Evolutionary conservation across 441 rosid species (phyloP).

Genomic region (Euphorbia schlechtendalii): DNA sequence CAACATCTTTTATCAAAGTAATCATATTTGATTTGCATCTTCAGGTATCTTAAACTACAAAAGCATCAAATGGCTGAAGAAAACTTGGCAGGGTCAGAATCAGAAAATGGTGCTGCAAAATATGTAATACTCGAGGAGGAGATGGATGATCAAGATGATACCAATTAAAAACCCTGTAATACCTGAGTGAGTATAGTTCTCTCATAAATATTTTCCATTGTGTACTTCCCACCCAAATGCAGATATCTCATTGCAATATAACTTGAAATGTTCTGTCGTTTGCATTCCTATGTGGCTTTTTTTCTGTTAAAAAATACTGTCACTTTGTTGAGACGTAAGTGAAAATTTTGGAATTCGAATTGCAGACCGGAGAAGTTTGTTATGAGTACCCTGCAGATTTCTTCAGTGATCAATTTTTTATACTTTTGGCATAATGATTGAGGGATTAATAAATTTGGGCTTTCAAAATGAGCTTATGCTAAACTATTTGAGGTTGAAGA

Average conservation of each 20-base stretch:
- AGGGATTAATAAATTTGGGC: slow-evolving; percentile 5
- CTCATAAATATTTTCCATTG: background rate
- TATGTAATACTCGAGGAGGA: slow-evolving; percentile 77
- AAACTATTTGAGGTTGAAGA: too few species aligned
- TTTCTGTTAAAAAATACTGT: background rate
- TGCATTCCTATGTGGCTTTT: background rate
- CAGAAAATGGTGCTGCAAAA: slow-evolving; percentile 36
- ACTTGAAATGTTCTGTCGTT: background rate
- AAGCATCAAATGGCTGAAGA: slow-evolving; percentile 37
- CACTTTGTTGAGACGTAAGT: background rate
- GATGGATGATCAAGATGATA: slow-evolving; percentile 47
- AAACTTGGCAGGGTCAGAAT: slow-evolving; percentile 20
- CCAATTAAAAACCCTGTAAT: slow-evolving; percentile 18
- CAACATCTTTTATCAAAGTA: background rate
- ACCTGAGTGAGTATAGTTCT: slow-evolving; percentile 16
- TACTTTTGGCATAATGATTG: background rate
- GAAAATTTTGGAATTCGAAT: slow-evolving; percentile 9
- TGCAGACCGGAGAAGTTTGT: background rate
- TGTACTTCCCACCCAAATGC: background rate
- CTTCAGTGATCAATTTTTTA: background rate
- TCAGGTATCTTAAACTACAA: slow-evolving; percentile 66
- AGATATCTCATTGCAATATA: background rate
- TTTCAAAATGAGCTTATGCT: background rate
- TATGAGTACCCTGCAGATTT: background rate
- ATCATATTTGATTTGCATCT: background rate